Evolutionary conservation across 2,329 filamentous ascomycete genomes (phyloP), one percentile per base, ranked within the genome.

Genomic region (Epicoccum sorghinum): DNA sequence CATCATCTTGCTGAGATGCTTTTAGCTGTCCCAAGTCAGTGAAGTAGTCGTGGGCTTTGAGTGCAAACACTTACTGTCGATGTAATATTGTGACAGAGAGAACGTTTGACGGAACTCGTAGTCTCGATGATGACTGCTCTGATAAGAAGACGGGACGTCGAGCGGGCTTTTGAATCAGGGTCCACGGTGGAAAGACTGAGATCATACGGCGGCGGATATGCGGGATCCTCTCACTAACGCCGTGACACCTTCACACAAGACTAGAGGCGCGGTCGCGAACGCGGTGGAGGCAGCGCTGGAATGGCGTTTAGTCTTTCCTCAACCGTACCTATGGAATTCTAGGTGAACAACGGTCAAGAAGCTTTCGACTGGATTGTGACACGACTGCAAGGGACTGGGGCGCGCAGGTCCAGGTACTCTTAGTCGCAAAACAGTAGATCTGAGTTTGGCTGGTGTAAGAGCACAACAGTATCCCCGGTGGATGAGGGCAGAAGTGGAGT

Each of bases 261-360:
- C 60, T 63, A 65, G 59, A 62, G 57, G 58, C 66, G 68, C 67
- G 64, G 60, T 67, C 66, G 64, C 65, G 69, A 65, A 65, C 68
- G 69, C 65, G 64, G 67, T 62, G 52, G 61, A 65, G 63, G 65
- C 64, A 71, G 68, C 63, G 61, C 56, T 63, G 67, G 71, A 73
- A 74, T 74, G 70, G 61, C 60, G 62, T 63, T 58, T 59, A 57
- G 55, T 45, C 33, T 48, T 55, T 52, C 49, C 54, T 54, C 44
- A 48, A 62, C 67, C 64, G 64, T 61, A 57, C 44, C 54, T 44
- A 52, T 60, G 69, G 67, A 57, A 59, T 55, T 59, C 39, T 57
- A 58, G 50, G 62, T 41, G 47, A 59, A 60, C 39, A 48, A 48
- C 51, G 37, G 52, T 54, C 49, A 63, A 54, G 40, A 57, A 64